Evolutionary conservation across 2,329 filamentous ascomycete genomes (phyloP), one percentile per base, ranked within the genome.

Genomic region (Hypoxylon sp.): DNA sequence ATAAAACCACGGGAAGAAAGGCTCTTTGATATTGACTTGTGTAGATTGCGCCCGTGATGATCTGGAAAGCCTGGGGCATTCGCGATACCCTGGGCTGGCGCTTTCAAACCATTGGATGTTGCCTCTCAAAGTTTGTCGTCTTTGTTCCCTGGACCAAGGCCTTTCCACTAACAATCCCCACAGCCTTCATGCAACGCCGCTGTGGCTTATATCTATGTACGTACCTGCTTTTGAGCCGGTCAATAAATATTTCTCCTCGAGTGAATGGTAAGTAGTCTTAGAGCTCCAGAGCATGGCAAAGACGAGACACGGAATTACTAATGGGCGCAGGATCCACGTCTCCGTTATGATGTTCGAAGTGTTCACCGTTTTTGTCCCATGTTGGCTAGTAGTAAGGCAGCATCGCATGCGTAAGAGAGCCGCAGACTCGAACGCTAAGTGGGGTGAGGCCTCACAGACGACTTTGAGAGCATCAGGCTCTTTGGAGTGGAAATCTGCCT

Each of bases 81-180:
- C 81, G 81, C 19, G 87, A 89, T 72, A 86, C 85, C 13, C 83
- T 88, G 72, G 83, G 86, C 58, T 89, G 87, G 87, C 81, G 86
- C 3, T 70, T 84, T 2, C 87, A 89, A 70, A 89, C 86, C 2
- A 84, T 85, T 35, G 76, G 74, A 0, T 80, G 79, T 66, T 75
- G 75, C 53, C 51, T 80, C 6, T 74, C 75, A 5, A 78, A 75
- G 78, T 79, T 32, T 27, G 75, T 72, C 13, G 0, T 7, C 44
- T 48, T 39, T n/a, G 8, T 15, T 21, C 29, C 6, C 11, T 37
- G 52, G 31, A 56, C 11, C 69, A 37, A 17, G 10, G 13, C 6
- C 24, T n/a, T 29, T 44, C 65, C 50, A 21, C 57, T 68, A 46
- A 73, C 24, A 15, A 44, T n/a, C 19, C 13, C 21, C 52, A 53